Evolutionary conservation across 352 stramenopile species (phyloP), one percentile per base, ranked within the genome.

Genomic region (Phytophthora kernoviae): DNA sequence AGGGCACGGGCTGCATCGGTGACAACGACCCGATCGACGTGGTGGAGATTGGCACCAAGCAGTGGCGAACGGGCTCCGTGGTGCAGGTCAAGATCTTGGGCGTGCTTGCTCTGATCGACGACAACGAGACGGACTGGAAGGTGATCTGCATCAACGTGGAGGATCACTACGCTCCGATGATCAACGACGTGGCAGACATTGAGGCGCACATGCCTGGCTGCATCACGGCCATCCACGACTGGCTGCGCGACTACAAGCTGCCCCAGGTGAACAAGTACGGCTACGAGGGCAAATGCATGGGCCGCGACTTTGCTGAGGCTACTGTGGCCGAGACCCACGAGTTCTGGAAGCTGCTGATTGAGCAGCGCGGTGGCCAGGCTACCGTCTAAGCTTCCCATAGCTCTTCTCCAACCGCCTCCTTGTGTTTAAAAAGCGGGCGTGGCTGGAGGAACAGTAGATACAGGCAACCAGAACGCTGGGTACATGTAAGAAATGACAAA

Each of bases 101-200:
- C 51, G 96, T 98, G 49, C 79, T 99, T 37, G 97, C 96, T 56
- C 97, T 99, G 80, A 99, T 99, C 65, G 98, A 99, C 77, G 97
- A 99, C 84, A 98, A 98, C 63, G 98, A 99, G 84, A 97, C 98
- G 61, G 98, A 99, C 78, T 99, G 97, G 97, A 99, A 99, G 87
- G 92, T 99, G 48, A 89, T 99, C 64, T 96, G 88, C 65, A 98
- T 99, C 78, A 93, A 96, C 65, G 91, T 91, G 14, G 92, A 98
- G 61, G 97, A 99, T 88, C 93, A 98, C 58, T 94, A 99, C 64
- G 97, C 97, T 20, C 80, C 84, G 24, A 87, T 99, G 82, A 98
- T 99, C 70, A 91, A 99, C 79, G 96, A 99, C 74, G 97, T 99
- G 51, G 86, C 89, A 32, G 97, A 99, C 87, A 96, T 99, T 21